These are phyloP conservation scores for Solanum paucissectum DNA, from an alignment of 257 asterid genomes.

Conservation along the genomic window DNA sequence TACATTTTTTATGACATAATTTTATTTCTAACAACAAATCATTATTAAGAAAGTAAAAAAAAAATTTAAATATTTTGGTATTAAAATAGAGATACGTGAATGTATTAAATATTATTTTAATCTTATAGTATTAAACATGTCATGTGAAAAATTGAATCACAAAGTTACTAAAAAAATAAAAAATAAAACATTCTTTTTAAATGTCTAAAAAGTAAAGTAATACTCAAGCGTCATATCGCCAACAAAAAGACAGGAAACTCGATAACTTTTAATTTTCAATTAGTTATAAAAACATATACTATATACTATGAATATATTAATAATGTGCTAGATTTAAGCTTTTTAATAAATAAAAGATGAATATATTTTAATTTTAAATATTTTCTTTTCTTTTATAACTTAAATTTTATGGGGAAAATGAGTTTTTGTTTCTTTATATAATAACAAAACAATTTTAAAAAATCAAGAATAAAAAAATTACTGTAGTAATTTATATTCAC, in stretches of 20 bases:
- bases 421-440: background rate
- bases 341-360: background rate
- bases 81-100: background rate
- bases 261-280: background rate
- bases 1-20: background rate
- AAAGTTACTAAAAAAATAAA: no score
- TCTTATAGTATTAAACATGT: no score
- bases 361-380: background rate
- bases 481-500: background rate
- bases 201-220: no score
- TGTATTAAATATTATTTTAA: no score
- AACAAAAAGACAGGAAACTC: background rate
- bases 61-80: no score
- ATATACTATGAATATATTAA: background rate
- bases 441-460: background rate
- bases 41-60: no score
- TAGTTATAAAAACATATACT: background rate
- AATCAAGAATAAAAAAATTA: background rate
- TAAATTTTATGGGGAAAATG: background rate
- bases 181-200: no score
- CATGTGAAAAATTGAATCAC: no score
- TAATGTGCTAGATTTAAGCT: background rate
- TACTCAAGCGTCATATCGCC: no score
- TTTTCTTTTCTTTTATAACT: background rate
- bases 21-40: background rate